Evolutionary conservation across 1,139 yeast genomes (phyloP), one percentile per base, ranked within the genome.

Genomic region (Yamadazyma friedrichii): DNA sequence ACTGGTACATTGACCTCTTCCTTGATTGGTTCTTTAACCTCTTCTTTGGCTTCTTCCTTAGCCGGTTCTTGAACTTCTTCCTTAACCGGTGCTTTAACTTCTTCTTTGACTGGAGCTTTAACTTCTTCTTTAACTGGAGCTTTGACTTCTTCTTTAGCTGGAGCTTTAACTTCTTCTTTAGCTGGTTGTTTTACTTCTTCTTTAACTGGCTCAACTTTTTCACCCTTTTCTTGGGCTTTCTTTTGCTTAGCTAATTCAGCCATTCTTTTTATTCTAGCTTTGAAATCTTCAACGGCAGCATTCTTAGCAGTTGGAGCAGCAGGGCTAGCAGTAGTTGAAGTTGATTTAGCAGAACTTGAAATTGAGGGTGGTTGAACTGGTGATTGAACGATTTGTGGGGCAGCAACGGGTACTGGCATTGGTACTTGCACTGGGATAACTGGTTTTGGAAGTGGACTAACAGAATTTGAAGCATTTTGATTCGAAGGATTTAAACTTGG

Each of bases 161-260:
- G n/a, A n/a, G n/a, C n/a, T 5, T 35, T 32, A 10, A 29, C 36
- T 35, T 38, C 45, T 13, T 13, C 46, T 15, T 36, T 28, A 35
- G 42, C 29, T 33, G 43, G 37, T 6, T 12, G 39, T 35, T 42
- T 40, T 6, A 43, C 13, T 35, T 44, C 45, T 24, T 35, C 41
- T 16, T 40, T 44, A 15, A 20, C 36, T 16, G 28, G 31, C 35
- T 41, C 41, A 4, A 13, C 25, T 26, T 42, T 27, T 26, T 37
- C 32, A 40, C 45, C 43, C 41, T 42, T 16, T 33, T 35, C 42
- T 34, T 34, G 20, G 9, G 16, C 29, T 20, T 38, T 42, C 45
- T 53, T 42, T 15, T 42, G 45, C 38, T 43, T 49, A 8, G 55
- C 51, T 15, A 47, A 46, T 45, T 46, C 46, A 15, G 54, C 54